These are phyloP conservation scores for Acanthamoeba triangularis DNA, from an alignment of 208 protist species.

Conservation along the genomic window DNA sequence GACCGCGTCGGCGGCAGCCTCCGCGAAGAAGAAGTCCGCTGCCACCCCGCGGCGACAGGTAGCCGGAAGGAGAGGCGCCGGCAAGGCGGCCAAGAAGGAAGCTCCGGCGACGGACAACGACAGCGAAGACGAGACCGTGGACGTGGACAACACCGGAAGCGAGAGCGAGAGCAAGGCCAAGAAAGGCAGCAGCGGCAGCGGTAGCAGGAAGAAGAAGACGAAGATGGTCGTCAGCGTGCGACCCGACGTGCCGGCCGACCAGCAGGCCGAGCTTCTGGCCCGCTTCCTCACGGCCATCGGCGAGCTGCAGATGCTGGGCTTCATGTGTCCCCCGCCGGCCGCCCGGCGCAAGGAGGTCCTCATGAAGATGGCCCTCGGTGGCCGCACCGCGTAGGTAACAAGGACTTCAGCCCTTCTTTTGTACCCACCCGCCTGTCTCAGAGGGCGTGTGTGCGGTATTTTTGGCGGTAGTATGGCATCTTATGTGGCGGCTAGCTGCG, in stretches of 20 bases:
- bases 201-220: neutral
- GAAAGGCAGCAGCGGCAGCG: no score
- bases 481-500: no score
- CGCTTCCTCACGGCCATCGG: slow-evolving; percentile 41
- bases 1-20: neutral
- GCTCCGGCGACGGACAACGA: neutral
- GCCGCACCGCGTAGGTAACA: neutral
- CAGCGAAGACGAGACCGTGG: no score
- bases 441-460: no score
- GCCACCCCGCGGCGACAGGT: neutral
- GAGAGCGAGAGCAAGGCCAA: neutral
- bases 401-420: neutral
- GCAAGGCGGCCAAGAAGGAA: neutral
- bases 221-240: neutral
- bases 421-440: neutral
- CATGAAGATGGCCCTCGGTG: slow-evolving; percentile 1
- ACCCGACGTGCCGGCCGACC: neutral
- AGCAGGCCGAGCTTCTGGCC: neutral
- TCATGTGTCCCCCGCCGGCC: neutral
- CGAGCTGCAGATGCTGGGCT: slow-evolving; percentile 54
- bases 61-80: no score
- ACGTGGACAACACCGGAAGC: neutral
- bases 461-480: no score
- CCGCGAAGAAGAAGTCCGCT: neutral
- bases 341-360: neutral